Evolutionary conservation across 441 rosid genomes (phyloP), one percentile per base, ranked within the genome.

Genomic region (Eruca vesicaria): DNA sequence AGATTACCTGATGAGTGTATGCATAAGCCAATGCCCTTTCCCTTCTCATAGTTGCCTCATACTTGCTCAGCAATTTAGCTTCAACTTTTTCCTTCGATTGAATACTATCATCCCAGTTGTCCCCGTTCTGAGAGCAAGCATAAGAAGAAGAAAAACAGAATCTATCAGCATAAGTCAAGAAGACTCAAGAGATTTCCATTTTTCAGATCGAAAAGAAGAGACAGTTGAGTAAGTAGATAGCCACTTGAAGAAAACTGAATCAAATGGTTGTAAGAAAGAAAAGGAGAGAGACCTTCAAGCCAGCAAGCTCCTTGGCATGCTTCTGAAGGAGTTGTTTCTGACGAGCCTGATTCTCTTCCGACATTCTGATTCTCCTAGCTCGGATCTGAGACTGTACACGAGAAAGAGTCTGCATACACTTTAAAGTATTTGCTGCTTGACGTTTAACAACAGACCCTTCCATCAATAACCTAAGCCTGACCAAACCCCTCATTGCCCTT

Each of bases 271-370:
- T 48, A 45, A 32, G n/a, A 20, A 69, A 60, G 53, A 45, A 15
- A 43, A 18, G 55, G 45, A 50, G 10, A 50, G 56, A 75, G 21
- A 89, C 98, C 90, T 77, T 85, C 63, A 84, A 70, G 73, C 82
- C 88, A 64, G 88, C 94, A 31, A 91, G 78, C 82, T 94, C 97
- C 72, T 84, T 86, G 6, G 90, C 98, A 69, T 90, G 97, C 77
- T 94, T 91, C 76, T 94, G 94, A 66, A 90, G 78, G 36, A 91
- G 87, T 80, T 91, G 98, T 52, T 82, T 86, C 84, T 90, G 98
- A 32, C 92, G 90, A 66, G 93, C 92, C 72, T 89, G 97, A 82
- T 90, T 94, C 86, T 94, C 98, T 81, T 94, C 97, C 0, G 86
- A 79, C 95, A 91, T 89, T 78, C 92, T 85, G 71, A 85, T 71